These are phyloP conservation scores for Backusella tarrabulga DNA, from an alignment of 192 early-diverging fungal species.

Conservation along the genomic window DNA sequence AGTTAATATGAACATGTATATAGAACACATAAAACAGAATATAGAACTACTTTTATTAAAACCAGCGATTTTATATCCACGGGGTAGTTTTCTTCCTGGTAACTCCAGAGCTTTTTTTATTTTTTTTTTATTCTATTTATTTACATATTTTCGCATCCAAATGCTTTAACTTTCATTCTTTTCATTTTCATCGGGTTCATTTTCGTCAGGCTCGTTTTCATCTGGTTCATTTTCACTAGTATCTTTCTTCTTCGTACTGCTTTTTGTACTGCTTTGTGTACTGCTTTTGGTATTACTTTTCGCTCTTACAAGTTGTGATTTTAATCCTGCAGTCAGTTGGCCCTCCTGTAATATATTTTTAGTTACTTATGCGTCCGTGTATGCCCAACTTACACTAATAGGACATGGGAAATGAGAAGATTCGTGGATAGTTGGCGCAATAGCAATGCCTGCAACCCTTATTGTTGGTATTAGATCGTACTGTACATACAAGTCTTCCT, in stretches of 20 bases:
- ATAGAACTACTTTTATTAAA: too few species aligned
- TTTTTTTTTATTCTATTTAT: neutral
- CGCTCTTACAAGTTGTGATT: neutral
- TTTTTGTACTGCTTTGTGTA: neutral
- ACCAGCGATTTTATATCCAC: too few species aligned
- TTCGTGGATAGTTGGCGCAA: conserved; percentile 42
- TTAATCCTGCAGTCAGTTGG: neutral
- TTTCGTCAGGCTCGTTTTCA: neutral
- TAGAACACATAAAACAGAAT: too few species aligned
- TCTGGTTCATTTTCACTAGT: neutral
- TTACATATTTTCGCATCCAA: neutral
- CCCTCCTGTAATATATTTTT: neutral
- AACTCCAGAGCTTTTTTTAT: too few species aligned
- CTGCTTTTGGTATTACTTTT: neutral
- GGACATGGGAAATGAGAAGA: conserved; percentile 42
- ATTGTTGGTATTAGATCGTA: conserved; percentile 51
- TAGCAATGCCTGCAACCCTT: conserved; percentile 42
- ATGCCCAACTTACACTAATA: conserved; percentile 17
- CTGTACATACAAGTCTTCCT: conserved; percentile 34
- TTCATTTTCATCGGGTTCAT: neutral
- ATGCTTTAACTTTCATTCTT: neutral
- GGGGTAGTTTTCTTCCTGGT: too few species aligned
- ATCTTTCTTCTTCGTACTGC: neutral
- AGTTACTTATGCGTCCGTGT: neutral
- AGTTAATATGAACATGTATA: too few species aligned